These are phyloP conservation scores for Venturia carpophila DNA, from an alignment of 2,329 filamentous ascomycete genomes.

Conservation along the genomic window DNA sequence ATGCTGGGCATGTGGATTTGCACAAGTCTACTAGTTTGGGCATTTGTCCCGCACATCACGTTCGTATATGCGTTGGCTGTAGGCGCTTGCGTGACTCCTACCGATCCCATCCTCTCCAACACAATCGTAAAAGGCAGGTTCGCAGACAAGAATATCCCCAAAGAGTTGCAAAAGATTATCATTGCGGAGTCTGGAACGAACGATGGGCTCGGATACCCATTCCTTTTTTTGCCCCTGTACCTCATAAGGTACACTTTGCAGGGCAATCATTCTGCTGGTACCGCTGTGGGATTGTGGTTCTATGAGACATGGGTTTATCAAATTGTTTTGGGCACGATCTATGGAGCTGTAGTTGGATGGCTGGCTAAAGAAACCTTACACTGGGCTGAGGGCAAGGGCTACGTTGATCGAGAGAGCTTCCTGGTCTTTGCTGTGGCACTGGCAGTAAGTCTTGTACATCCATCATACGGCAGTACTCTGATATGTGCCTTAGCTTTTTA, in stretches of 20 bases:
- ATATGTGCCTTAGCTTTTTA: conserved; percentile 47
- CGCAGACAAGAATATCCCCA: conserved; percentile 53
- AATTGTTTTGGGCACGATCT: conserved; percentile 45
- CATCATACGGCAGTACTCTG: conserved; percentile 26
- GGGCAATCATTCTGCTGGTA: conserved; percentile 12
- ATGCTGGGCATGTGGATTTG: conserved; percentile 57
- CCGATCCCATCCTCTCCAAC: conserved; percentile 55
- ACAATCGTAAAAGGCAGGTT: conserved; percentile 56
- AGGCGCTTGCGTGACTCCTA: conserved; percentile 53
- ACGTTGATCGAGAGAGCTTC: conserved; percentile 81
- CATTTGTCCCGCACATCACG: conserved; percentile 48
- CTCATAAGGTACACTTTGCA: conserved; percentile 48
- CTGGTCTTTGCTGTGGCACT: conserved; percentile 79
- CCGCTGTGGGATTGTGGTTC: conserved; percentile 75
- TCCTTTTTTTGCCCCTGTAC: conserved; percentile 51
- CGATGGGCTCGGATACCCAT: conserved; percentile 56
- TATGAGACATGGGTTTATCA: conserved; percentile 55
- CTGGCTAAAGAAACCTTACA: conserved; percentile 73
- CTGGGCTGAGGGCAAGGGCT: conserved; percentile 73
- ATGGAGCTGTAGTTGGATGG: conserved; percentile 66
- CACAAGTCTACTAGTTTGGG: conserved; percentile 49
- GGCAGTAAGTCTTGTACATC: conserved; percentile 46
- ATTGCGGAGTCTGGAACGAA: conserved; percentile 55
- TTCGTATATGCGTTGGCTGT: conserved; percentile 47
- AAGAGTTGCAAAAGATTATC: conserved; percentile 52